A percentile compares a stretch with the other conserved stretches of the same genome.
Evolutionary conservation across 345 rosid genomes (phyloP).

Genomic region (Salix koriyanagi): DNA sequence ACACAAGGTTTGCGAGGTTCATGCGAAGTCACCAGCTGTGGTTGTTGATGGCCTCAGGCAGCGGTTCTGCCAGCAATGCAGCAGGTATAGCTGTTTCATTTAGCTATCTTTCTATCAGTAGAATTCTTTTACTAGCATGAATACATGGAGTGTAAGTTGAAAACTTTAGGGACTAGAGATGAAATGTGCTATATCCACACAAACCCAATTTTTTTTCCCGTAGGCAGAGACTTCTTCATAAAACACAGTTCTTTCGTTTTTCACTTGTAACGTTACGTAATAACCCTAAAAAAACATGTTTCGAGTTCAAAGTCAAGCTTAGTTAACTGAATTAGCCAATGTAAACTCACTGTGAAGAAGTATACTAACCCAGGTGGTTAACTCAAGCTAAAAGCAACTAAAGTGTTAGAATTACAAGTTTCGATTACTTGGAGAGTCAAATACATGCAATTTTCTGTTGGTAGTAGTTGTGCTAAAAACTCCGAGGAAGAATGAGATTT

Average conservation of each 20-base stretch:
- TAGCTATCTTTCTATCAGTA: not conserved
- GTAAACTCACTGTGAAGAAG: not conserved
- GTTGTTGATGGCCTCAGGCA: conserved; percentile 60
- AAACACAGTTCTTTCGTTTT: not conserved
- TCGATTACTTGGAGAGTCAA: not conserved
- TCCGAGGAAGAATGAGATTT: not conserved
- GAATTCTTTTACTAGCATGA: not conserved
- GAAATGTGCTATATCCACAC: not conserved
- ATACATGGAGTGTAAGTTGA: not conserved
- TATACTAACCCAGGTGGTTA: not conserved
- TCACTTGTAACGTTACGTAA: not conserved
- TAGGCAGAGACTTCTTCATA: not conserved
- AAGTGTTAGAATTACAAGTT: not conserved
- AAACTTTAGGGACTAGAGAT: not conserved
- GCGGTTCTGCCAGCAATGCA: conserved; percentile 91
- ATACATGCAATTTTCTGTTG: not conserved
- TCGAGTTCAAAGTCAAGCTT: not conserved
- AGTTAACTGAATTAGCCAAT: not conserved
- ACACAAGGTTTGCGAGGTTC: conserved; percentile 84
- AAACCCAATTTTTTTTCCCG: not conserved
- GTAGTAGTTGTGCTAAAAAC: not conserved
- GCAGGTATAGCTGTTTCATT: conserved; percentile 52
- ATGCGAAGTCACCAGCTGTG: conserved; percentile 64
- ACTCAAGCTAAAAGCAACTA: not conserved
- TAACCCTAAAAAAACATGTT: not conserved